Conservation (phyloP, 768 basidiomycete genomes). For the Suillus lakei region DNA sequence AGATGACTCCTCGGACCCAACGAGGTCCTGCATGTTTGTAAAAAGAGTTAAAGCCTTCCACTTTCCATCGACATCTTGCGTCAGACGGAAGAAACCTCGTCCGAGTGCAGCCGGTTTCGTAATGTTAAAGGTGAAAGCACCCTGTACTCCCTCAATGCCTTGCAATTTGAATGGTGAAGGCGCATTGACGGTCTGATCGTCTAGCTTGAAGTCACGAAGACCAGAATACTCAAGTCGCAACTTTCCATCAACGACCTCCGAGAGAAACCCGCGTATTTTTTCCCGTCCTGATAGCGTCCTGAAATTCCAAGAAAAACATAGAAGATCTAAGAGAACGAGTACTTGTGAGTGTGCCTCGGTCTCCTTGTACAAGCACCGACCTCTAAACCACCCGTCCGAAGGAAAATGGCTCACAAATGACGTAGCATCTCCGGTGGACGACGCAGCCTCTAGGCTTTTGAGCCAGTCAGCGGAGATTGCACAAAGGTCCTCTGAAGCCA, state of each 20-base stretch:
- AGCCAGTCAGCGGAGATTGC: background rate
- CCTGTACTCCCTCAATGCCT: background rate
- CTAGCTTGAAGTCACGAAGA: background rate
- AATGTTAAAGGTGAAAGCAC: conserved; percentile 56
- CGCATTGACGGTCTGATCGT: conserved; percentile 66
- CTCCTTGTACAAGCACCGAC: background rate
- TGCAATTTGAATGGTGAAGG: conserved; percentile 82
- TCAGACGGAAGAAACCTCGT: conserved; percentile 2
- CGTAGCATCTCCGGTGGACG: background rate
- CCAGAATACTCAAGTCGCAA: background rate
- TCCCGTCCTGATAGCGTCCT: background rate
- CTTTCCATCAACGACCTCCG: background rate
- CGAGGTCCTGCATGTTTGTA: conserved; percentile 60
- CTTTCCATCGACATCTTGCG: conserved; percentile 39
- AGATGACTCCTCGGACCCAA: conserved; percentile 50
- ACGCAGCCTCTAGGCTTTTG: background rate
- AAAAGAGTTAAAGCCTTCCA: conserved; percentile 64
- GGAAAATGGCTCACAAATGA: background rate
- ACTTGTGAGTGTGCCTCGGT: background rate
- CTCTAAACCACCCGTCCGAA: background rate
- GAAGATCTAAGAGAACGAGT: background rate
- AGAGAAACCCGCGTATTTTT: background rate
- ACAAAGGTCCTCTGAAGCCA: background rate
- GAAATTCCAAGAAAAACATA: conserved; percentile 2
- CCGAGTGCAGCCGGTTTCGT: conserved; percentile 70